A percentile compares a stretch with the other conserved stretches of the same genome.
These are phyloP conservation scores for Phyllosticta citriasiana DNA, from an alignment of 2,329 filamentous ascomycete species.

Conservation along the genomic window DNA sequence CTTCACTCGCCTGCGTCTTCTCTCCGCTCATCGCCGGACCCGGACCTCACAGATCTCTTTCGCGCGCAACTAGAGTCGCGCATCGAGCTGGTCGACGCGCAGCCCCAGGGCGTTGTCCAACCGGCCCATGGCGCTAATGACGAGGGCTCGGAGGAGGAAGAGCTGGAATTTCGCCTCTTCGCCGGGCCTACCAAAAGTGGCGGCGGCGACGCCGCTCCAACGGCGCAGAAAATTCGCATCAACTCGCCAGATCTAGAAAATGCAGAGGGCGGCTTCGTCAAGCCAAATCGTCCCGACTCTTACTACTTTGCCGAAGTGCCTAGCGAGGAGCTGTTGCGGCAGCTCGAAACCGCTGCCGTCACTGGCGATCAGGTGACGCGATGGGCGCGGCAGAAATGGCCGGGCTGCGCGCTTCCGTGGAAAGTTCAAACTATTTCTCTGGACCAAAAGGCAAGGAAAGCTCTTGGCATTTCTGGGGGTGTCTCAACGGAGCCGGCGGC, in stretches of 20 bases:
- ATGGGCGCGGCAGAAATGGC: constrained; percentile 23
- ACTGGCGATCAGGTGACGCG: constrained; percentile 20
- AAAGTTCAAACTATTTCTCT: constrained; percentile 23
- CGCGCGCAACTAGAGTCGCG: constrained; percentile 18
- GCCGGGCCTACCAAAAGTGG: not conserved
- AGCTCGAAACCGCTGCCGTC: constrained; percentile 15
- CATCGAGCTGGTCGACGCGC: constrained; percentile 9
- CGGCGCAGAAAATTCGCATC: constrained; percentile 22
- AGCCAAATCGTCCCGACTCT: constrained; percentile 9
- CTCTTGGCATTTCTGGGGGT: not conserved
- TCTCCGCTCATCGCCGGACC: constrained; percentile 25
- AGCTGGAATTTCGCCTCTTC: not conserved
- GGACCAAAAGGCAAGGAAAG: constrained; percentile 8
- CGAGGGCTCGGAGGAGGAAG: not conserved
- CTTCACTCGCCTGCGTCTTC: constrained; percentile 25
- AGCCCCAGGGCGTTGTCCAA: not conserved
- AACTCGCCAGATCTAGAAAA: constrained; percentile 21
- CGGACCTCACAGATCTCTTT: constrained; percentile 21
- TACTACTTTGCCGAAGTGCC: not conserved
- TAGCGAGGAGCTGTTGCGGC: not conserved
- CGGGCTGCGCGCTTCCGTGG: constrained; percentile 26
- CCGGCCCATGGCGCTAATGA: not conserved
- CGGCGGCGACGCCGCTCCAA: constrained; percentile 16
- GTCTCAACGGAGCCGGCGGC: constrained; percentile 6
- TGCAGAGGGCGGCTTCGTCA: constrained; percentile 14